Evolutionary conservation across 345 rosid genomes (phyloP), one percentile per base, ranked within the genome.

Genomic region (Populus simonii): DNA sequence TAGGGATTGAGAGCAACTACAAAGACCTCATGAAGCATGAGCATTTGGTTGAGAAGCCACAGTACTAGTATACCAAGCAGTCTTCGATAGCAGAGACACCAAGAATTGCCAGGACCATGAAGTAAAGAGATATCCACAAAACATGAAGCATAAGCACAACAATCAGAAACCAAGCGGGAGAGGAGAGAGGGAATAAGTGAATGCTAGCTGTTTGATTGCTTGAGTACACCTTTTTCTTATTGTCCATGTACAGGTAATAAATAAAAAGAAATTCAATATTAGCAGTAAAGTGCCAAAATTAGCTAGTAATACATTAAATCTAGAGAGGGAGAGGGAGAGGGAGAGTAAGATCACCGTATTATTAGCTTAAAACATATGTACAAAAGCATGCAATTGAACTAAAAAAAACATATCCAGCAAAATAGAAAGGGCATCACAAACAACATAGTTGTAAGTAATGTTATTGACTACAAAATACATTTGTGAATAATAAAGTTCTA

Each of bases 301-400:
- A 59, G 65, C 29, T 59, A 23, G 65, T 10, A 11, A 59, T 59
- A n/a, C 65, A 59, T 10, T 59, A 22, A 55, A 55, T 8, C 10
- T 7, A 59, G 15, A 55, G 25, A 55, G 61, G 1, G 55, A 3
- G 27, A 49, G 2, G 57, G 35, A 25, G 43, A 29, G 4, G 36
- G 16, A 12, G 43, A 15, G 39, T 18, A 31, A 17, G 27, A 45
- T 8, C 36, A 35, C 45, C 20, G 23, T 12, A 65, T 17, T 17
- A 71, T 62, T 71, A 62, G 65, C 66, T 61, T 63, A n/a, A 31
- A 47, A 78, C 70, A 71, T 70, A 70, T 57, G 66, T 59, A 77
- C 71, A 61, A 35, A 35, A 8, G 49, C 23, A 77, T 68, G 39
- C 45, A 61, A 22, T 45, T 70, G 45, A 41, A 62, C 71, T 43